phyloP scores from a whole-genome alignment of 2,329 filamentous ascomycete species.

The Elsinoe fawcettii region DNA sequence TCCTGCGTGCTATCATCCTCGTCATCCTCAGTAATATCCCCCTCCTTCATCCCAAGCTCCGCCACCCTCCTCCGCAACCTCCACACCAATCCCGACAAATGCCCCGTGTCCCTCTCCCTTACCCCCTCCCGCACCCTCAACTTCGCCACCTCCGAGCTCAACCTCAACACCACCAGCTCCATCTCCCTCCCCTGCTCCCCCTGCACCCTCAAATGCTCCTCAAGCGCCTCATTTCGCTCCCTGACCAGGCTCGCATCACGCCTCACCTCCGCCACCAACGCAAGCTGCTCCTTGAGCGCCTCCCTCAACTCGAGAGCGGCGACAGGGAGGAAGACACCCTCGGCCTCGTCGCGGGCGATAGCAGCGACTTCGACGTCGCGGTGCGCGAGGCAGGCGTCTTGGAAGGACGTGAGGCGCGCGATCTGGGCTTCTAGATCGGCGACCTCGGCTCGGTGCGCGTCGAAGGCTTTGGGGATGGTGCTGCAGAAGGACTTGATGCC shows the following conservation, averaged over 20 bases:
- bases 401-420: not conserved
- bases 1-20: no score
- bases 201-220: not conserved
- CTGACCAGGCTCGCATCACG: no score
- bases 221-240: no score
- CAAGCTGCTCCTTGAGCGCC: not conserved
- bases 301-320: not conserved
- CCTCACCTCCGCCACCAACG: not conserved
- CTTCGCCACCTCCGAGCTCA: not conserved
- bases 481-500: no score
- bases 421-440: not conserved
- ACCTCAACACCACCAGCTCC: not conserved
- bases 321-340: not conserved
- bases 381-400: not conserved
- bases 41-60: not conserved
- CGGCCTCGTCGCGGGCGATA: not conserved
- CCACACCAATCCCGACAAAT: not conserved
- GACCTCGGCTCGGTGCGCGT: no score
- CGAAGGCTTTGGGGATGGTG: no score
- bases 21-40: no score
- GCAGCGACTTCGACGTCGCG: not conserved
- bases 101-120: not conserved
- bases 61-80: not conserved
- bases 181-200: not conserved
- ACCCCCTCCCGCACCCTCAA: not conserved